Evolutionary conservation across 192 early-diverging fungal species (phyloP).

Genomic region (Lobosporangium transversale): DNA sequence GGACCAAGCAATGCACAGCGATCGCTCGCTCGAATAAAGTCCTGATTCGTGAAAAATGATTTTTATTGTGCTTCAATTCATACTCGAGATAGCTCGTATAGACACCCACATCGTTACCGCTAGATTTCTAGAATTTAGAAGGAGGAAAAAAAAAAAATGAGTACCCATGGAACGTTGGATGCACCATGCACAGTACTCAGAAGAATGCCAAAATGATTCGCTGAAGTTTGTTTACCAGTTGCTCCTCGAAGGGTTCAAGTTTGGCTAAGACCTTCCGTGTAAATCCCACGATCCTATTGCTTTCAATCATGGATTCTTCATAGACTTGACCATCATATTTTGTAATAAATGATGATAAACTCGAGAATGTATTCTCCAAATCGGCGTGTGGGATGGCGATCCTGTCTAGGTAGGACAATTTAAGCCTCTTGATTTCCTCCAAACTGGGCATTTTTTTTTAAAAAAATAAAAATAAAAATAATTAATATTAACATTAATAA

Average conservation of each 20-base stretch:
- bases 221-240: conserved; percentile 53
- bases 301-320: conserved; percentile 61
- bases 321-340: conserved; percentile 61
- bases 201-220: too few relatives aligned
- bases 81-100: conserved; percentile 68
- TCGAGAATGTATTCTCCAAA: conserved; percentile 68
- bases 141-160: neutral
- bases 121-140: conserved; percentile 5
- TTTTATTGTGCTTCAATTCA: conserved; percentile 51
- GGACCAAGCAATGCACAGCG: conserved; percentile 65
- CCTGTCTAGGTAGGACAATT: conserved; percentile 20
- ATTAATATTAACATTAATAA: neutral
- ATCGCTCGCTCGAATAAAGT: conserved; percentile 76
- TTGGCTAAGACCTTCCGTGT: conserved; percentile 53
- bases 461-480: conserved; percentile 2
- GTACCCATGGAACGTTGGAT: too few relatives aligned
- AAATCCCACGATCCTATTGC: conserved; percentile 56
- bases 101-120: conserved; percentile 48
- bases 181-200: too few relatives aligned
- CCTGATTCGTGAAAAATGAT: conserved; percentile 44
- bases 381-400: conserved; percentile 45
- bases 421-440: conserved; percentile 35
- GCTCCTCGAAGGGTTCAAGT: conserved; percentile 62
- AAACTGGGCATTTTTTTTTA: too few relatives aligned
- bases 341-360: conserved; percentile 72